Conservation (phyloP, 23 red algal genomes). For the Cyanidiococcus yangmingshanensis region DNA sequence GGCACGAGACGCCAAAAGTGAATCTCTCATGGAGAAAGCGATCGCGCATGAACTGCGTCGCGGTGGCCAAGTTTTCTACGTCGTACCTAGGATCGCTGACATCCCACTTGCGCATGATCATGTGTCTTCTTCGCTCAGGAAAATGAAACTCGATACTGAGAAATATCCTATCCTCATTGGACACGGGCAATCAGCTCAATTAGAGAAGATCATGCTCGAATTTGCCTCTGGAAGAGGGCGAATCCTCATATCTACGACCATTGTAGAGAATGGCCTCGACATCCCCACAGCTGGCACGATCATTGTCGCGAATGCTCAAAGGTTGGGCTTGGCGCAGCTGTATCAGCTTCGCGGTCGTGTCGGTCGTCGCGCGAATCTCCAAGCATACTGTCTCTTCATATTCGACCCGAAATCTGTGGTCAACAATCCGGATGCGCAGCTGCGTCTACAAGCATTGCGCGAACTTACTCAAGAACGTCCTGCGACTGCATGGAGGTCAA, state of each 20-base stretch:
- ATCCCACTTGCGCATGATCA: slow-evolving; percentile 37
- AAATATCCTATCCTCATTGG: slow-evolving; percentile 45
- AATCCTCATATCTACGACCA: slow-evolving; percentile 80
- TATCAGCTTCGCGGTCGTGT: slow-evolving; percentile 97
- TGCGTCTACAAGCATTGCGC: neutral
- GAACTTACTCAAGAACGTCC: neutral
- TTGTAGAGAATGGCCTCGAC: slow-evolving; percentile 96
- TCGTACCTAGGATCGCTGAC: slow-evolving; percentile 65
- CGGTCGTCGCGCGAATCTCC: slow-evolving; percentile 41
- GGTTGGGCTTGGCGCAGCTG: slow-evolving; percentile 82
- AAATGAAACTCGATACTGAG: neutral
- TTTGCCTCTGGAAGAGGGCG: slow-evolving; percentile 56
- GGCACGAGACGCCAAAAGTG: slow-evolving; percentile 36
- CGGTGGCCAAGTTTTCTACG: slow-evolving; percentile 80
- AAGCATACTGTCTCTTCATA: slow-evolving; percentile 61
- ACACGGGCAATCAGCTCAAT: slow-evolving; percentile 45
- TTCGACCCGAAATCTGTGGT: neutral
- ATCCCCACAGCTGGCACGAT: slow-evolving; percentile 88
- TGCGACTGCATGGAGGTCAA: neutral
- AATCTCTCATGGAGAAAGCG: slow-evolving; percentile 9
- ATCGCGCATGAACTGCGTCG: slow-evolving; percentile 46
- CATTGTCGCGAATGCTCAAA: slow-evolving; percentile 47
- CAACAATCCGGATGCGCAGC: neutral
- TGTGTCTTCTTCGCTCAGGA: slow-evolving; percentile 40
- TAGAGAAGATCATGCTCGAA: slow-evolving; percentile 61